Evolutionary conservation across 441 rosid species (phyloP).

Genomic region (Erodium texanum): DNA sequence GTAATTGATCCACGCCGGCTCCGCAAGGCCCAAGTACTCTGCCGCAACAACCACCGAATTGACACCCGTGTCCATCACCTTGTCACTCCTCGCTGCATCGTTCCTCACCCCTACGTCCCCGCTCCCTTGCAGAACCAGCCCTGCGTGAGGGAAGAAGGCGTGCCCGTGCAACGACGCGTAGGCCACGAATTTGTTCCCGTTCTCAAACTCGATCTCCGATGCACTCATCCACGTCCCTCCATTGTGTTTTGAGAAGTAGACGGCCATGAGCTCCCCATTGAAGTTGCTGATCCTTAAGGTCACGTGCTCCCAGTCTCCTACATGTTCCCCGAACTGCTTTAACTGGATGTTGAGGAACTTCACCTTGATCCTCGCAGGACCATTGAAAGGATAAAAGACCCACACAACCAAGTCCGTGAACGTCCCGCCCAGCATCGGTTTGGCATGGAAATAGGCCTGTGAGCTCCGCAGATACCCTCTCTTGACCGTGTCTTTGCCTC

Average conservation of each 20-base stretch:
- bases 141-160: neutral
- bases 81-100: neutral
- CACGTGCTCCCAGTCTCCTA: conserved; percentile 89
- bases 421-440: conserved; percentile 72
- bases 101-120: neutral
- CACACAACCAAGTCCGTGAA: conserved; percentile 64
- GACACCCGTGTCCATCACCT: neutral
- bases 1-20: neutral
- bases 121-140: neutral
- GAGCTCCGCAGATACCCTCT: conserved; percentile 44
- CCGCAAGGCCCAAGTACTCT: neutral
- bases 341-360: conserved; percentile 36
- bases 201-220: conserved; percentile 8
- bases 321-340: conserved; percentile 71
- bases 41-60: neutral
- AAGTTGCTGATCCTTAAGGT: conserved; percentile 72
- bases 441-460: conserved; percentile 52
- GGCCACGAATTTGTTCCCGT: neutral
- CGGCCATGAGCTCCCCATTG: conserved; percentile 41
- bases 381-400: conserved; percentile 82
- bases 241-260: conserved; percentile 56
- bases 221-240: conserved; percentile 53
- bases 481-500: conserved; percentile 42
- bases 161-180: neutral
- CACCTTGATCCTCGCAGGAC: conserved; percentile 62